Conservation (phyloP, 495 filamentous ascomycete genomes). For the Lasiosphaeria miniovina region DNA sequence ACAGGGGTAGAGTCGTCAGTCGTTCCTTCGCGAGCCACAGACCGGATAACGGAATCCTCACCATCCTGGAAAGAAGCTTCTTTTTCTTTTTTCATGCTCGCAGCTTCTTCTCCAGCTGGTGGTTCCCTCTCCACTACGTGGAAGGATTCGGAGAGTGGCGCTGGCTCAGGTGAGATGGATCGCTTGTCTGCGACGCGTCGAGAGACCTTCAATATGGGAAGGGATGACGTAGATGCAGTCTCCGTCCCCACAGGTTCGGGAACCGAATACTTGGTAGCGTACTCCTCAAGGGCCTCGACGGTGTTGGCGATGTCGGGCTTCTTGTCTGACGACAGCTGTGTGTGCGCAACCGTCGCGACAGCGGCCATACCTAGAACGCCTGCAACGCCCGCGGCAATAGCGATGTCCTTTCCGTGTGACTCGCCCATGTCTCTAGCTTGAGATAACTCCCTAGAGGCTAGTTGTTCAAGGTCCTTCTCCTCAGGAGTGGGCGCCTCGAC, state of each 20-base stretch:
- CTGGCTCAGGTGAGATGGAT: not conserved
- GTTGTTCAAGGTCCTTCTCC: not conserved
- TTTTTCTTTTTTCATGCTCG: constrained; percentile 20
- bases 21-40: constrained; percentile 30
- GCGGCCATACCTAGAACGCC: constrained; percentile 19
- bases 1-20: constrained; percentile 35
- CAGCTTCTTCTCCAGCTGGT: constrained; percentile 31
- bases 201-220: not conserved
- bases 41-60: constrained; percentile 32
- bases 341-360: constrained; percentile 22
- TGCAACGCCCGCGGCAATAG: constrained; percentile 25
- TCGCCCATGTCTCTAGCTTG: not conserved
- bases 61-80: constrained; percentile 32
- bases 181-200: constrained; percentile 24
- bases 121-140: constrained; percentile 31
- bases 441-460: too few species aligned
- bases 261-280: constrained; percentile 19
- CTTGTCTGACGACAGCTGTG: constrained; percentile 14
- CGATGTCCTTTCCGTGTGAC: constrained; percentile 20
- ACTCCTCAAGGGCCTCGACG: constrained; percentile 21
- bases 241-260: constrained; percentile 3
- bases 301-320: constrained; percentile 14
- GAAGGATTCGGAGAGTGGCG: constrained; percentile 39
- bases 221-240: not conserved
- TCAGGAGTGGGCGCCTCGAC: not conserved